Conservation (phyloP, 257 asterid species). For the Solanum bulbocastanum region DNA sequence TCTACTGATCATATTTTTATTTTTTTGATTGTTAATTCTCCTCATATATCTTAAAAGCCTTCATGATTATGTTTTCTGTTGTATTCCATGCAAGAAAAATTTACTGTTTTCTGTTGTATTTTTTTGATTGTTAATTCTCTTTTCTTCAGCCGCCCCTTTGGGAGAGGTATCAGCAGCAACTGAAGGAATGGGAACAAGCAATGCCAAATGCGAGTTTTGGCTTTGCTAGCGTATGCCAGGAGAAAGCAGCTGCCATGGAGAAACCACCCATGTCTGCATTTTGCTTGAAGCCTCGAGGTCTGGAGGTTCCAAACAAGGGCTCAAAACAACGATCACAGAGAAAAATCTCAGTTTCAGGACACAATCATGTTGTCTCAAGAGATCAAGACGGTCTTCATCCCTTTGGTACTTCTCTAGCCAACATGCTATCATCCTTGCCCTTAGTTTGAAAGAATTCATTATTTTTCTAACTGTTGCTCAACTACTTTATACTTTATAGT, state of each 20-base stretch:
- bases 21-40: neutral
- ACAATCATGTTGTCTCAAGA: conserved; percentile 41
- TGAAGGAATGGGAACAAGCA: conserved; percentile 75
- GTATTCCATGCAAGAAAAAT: neutral
- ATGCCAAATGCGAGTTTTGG: conserved; percentile 38
- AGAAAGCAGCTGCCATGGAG: conserved; percentile 41
- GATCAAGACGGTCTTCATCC: conserved; percentile 52
- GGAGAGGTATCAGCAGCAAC: conserved; percentile 79
- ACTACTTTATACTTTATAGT: neutral
- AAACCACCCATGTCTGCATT: conserved; percentile 93
- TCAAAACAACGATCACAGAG: conserved; percentile 88
- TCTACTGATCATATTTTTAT: neutral
- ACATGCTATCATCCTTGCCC: neutral
- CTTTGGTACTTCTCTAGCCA: conserved; percentile 25
- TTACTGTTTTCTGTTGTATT: neutral
- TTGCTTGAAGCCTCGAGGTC: conserved; percentile 86
- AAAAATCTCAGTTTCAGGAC: conserved; percentile 57
- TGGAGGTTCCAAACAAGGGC: conserved; percentile 77
- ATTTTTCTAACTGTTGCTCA: neutral
- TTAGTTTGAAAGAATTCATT: neutral
- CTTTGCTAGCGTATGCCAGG: conserved; percentile 38
- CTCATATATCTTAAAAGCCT: neutral
- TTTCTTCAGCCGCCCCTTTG: conserved; percentile 84
- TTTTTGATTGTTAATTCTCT: neutral
- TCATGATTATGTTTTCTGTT: neutral